Percentiles rank a stretch among this genome's conserved stretches.
These are phyloP conservation scores for Pinus taeda DNA, from an alignment of 75 land plant genomes.

Conservation along the genomic window DNA sequence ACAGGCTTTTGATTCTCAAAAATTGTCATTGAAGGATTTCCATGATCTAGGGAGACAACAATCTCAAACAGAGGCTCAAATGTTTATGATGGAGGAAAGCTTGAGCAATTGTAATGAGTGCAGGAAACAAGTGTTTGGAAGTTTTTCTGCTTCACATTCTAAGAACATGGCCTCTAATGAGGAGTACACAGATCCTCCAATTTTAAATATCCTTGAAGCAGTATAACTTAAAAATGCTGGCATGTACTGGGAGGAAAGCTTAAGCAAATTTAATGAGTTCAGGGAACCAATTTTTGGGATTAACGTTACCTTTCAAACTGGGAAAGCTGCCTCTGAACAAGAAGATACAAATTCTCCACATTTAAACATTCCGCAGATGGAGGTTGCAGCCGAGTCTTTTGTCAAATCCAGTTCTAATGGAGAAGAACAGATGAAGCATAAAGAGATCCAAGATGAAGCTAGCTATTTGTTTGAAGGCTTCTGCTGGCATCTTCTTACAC, in stretches of 20 bases:
- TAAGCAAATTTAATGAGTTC: neutral
- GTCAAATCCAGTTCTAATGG: neutral
- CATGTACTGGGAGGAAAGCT: neutral
- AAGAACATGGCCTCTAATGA: neutral
- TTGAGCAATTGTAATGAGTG: neutral
- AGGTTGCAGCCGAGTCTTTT: neutral
- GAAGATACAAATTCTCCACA: neutral
- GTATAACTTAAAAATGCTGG: neutral
- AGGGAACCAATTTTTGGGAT: neutral
- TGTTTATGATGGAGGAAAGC: conserved; percentile 4
- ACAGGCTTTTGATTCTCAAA: conserved; percentile 50
- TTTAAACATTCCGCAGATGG: neutral
- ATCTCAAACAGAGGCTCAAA: neutral
- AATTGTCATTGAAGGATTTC: conserved; percentile 45
- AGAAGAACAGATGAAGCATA: conserved; percentile 4
- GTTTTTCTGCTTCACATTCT: neutral
- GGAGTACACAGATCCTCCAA: neutral
- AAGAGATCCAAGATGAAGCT: neutral
- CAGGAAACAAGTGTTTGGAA: conserved; percentile 2
- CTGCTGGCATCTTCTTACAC: too few species aligned
- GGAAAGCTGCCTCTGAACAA: neutral
- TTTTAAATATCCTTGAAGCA: neutral
- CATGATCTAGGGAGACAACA: too few species aligned
- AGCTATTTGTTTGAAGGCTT: too few species aligned
- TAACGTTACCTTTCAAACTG: neutral